Evolutionary conservation across 495 filamentous ascomycete species (phyloP).

Genomic region (Staphylotrichum tortipilum): DNA sequence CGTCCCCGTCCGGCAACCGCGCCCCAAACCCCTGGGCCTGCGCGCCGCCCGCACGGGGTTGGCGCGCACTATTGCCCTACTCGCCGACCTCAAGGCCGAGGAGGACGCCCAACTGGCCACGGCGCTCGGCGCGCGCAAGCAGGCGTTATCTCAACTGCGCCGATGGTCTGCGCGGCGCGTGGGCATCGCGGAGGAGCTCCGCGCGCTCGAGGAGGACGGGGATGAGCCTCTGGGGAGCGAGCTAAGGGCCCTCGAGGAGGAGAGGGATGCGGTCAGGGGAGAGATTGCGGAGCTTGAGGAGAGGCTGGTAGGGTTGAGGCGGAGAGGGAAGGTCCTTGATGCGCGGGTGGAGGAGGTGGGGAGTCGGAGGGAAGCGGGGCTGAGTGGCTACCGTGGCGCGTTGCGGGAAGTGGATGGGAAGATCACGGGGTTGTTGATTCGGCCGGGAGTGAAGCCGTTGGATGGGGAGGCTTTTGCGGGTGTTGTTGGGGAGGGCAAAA

Average conservation of each 20-base stretch:
- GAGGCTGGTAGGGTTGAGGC: constrained; percentile 59
- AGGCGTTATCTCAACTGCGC: constrained; percentile 52
- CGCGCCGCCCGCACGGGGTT: constrained; percentile 63
- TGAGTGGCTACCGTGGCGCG: constrained; percentile 44
- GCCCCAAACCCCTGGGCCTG: constrained; percentile 48
- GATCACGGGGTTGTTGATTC: constrained; percentile 63
- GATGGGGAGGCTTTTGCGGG: constrained; percentile 31
- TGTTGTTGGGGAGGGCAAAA: constrained; percentile 15
- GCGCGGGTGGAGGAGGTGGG: constrained; percentile 52
- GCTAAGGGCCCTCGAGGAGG: constrained; percentile 42
- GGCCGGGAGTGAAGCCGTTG: constrained; percentile 41
- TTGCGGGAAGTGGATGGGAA: constrained; percentile 68
- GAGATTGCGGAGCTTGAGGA: constrained; percentile 54
- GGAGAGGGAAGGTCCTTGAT: constrained; percentile 51
- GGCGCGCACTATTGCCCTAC: constrained; percentile 57
- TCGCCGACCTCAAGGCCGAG: constrained; percentile 63
- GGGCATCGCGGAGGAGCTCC: constrained; percentile 36
- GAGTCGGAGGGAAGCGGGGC: constrained; percentile 47
- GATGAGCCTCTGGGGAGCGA: constrained; percentile 43
- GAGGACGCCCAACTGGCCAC: constrained; percentile 54
- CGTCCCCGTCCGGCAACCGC: constrained; percentile 56
- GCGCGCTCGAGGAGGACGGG: constrained; percentile 28
- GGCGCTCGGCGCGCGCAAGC: constrained; percentile 50
- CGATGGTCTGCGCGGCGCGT: constrained; percentile 47
- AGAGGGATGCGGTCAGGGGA: constrained; percentile 44